A percentile compares a stretch with the other conserved stretches of the same genome.
phyloP scores from a whole-genome alignment of 2,329 filamentous ascomycete genomes.

The Paracamarosporium sp. region DNA sequence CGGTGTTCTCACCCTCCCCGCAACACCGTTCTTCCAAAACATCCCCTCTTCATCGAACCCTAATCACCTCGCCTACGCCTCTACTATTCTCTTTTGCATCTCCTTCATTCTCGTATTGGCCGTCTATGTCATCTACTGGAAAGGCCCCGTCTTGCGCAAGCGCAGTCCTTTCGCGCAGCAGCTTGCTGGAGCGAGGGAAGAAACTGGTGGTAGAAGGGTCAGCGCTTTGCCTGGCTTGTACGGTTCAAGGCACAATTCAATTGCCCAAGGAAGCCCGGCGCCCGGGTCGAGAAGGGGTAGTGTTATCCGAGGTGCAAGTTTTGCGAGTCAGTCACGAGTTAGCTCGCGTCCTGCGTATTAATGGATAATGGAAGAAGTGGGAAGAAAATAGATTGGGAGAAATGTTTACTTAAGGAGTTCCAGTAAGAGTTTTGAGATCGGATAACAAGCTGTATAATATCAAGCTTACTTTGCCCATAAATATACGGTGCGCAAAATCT shows the following conservation, averaged over 20 bases:
- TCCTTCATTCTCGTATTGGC: conserved; percentile 52
- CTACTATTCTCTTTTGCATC: conserved; percentile 62
- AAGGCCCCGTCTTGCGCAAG: conserved; percentile 61
- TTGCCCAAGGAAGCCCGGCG: conserved; percentile 23
- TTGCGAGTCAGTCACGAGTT: neutral
- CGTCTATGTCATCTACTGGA: conserved; percentile 59
- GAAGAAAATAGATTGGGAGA: neutral
- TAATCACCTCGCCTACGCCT: conserved; percentile 60
- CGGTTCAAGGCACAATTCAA: conserved; percentile 37
- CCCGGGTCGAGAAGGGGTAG: conserved; percentile 36
- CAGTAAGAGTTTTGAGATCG: neutral
- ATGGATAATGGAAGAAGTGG: neutral
- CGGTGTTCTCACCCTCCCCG: conserved; percentile 73
- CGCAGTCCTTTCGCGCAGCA: conserved; percentile 62
- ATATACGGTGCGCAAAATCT: too few species aligned
- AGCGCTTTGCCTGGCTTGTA: conserved; percentile 39
- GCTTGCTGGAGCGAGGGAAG: conserved; percentile 41
- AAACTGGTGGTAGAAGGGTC: conserved; percentile 41
- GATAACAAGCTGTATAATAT: neutral
- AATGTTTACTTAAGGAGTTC: neutral
- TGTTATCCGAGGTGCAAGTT: conserved; percentile 31
- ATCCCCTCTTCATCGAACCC: conserved; percentile 35
- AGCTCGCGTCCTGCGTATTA: neutral
- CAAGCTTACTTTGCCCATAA: too few species aligned
- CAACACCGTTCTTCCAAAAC: conserved; percentile 64